Conservation (phyloP, 2,329 filamentous ascomycete species). For the Metarhizium anisopliae region DNA sequence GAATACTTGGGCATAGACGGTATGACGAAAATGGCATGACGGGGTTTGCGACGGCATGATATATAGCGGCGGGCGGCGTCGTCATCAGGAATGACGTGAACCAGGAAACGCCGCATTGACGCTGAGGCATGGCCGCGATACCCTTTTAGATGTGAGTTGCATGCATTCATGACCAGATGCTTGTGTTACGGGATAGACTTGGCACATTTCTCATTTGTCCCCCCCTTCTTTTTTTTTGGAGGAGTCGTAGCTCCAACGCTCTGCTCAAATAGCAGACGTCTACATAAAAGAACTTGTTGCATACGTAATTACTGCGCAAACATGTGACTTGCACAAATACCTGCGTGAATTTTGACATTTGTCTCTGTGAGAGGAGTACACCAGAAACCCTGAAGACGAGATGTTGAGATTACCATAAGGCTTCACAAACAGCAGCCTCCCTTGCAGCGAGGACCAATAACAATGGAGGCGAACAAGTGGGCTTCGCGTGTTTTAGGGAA, state of each 20-base stretch:
- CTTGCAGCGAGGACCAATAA: too few relatives aligned
- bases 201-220: constrained; percentile 14
- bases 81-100: constrained; percentile 10
- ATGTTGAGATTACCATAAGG: too few relatives aligned
- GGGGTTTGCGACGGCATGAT: constrained; percentile 8
- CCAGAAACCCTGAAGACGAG: too few relatives aligned
- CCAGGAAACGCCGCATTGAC: constrained; percentile 15
- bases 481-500: too few relatives aligned
- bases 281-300: background rate
- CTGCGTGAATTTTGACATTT: background rate
- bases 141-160: constrained; percentile 19
- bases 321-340: background rate
- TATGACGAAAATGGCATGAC: constrained; percentile 9
- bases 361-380: background rate
- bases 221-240: background rate
- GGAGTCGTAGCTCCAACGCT: background rate
- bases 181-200: constrained; percentile 24
- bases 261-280: background rate
- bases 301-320: background rate
- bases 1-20: constrained; percentile 16
- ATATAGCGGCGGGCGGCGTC: constrained; percentile 9
- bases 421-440: too few relatives aligned
- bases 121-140: constrained; percentile 20
- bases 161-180: constrained; percentile 14
- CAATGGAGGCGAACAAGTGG: too few relatives aligned